These are phyloP conservation scores for Capronia americana DNA, from an alignment of 2,329 filamentous ascomycete genomes.

Conservation along the genomic window DNA sequence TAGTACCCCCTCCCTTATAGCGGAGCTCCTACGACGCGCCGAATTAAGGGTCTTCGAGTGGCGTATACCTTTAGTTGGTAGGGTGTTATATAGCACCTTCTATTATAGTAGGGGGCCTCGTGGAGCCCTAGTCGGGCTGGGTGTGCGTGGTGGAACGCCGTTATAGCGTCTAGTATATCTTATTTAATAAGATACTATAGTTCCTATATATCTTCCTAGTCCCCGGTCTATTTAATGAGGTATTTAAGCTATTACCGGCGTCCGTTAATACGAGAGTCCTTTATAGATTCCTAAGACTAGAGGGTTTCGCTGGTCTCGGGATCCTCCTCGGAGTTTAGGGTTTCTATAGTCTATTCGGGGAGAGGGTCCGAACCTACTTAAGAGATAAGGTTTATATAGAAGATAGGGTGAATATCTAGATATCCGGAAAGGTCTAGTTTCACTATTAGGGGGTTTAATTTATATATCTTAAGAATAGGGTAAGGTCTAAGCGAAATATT, in stretches of 20 bases:
- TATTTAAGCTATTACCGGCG: constrained; percentile 2
- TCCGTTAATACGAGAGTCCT: background rate
- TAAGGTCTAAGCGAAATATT: background rate
- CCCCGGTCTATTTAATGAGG: constrained; percentile 1
- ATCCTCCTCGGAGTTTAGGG: constrained; percentile 1
- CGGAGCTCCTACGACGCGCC: background rate
- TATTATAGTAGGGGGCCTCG: background rate
- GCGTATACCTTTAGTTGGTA: background rate
- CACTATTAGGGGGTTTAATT: background rate
- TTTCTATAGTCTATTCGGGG: background rate
- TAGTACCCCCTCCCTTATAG: constrained; percentile 5
- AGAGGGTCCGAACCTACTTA: background rate
- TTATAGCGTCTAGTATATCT: constrained; percentile 5
- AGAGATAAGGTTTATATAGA: background rate
- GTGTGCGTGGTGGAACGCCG: background rate
- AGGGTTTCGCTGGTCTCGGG: background rate
- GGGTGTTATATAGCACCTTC: constrained; percentile 1
- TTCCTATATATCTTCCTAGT: constrained; percentile 12
- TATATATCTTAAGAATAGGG: background rate
- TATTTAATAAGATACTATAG: constrained; percentile 7
- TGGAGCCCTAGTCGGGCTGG: background rate
- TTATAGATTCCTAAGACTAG: constrained; percentile 5
- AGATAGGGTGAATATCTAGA: background rate
- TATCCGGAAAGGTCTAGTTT: background rate
- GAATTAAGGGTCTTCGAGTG: background rate